phyloP scores from a whole-genome alignment of 192 early-diverging fungal genomes.

The Cladochytrium replicatum region DNA sequence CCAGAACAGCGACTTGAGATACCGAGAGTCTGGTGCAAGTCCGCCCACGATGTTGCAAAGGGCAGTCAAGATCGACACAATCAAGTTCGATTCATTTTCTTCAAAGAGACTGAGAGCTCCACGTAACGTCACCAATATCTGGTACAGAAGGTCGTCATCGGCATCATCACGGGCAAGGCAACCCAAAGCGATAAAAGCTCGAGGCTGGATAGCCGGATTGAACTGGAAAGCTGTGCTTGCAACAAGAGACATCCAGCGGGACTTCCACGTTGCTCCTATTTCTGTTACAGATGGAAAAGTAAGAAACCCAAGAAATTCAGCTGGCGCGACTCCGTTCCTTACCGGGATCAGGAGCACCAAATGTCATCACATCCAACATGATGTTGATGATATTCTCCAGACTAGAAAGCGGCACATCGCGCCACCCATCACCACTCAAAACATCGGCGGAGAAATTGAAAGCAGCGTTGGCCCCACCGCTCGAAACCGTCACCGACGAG shows the following conservation, averaged over 20 bases:
- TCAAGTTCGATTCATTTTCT: conserved; percentile 68
- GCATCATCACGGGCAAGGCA: conserved; percentile 80
- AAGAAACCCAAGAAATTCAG: conserved; percentile 4
- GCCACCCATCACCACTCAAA: conserved; percentile 11
- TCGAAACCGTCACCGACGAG: conserved; percentile 1
- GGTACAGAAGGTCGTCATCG: conserved; percentile 88
- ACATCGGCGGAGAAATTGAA: conserved; percentile 12
- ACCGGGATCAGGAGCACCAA: conserved; percentile 56
- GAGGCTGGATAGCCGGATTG: conserved; percentile 87
- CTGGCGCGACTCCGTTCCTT: no score
- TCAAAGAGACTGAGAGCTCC: conserved; percentile 78
- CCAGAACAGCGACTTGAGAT: conserved; percentile 84
- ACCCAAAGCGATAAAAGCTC: conserved; percentile 85
- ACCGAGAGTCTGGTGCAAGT: conserved; percentile 66
- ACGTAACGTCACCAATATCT: conserved; percentile 79
- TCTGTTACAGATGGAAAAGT: conserved; percentile 32
- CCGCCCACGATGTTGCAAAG: conserved; percentile 77
- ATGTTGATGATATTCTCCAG: conserved; percentile 49
- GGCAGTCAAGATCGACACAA: conserved; percentile 80
- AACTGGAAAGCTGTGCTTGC: conserved; percentile 88
- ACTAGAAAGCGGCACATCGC: conserved; percentile 14
- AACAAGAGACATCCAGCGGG: conserved; percentile 87
- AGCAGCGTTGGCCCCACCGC: conserved; percentile 5
- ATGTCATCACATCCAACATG: conserved; percentile 51
- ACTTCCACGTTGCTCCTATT: conserved; percentile 70